phyloP scores from a whole-genome alignment of 768 basidiomycete species.

The Suillus luteus region DNA sequence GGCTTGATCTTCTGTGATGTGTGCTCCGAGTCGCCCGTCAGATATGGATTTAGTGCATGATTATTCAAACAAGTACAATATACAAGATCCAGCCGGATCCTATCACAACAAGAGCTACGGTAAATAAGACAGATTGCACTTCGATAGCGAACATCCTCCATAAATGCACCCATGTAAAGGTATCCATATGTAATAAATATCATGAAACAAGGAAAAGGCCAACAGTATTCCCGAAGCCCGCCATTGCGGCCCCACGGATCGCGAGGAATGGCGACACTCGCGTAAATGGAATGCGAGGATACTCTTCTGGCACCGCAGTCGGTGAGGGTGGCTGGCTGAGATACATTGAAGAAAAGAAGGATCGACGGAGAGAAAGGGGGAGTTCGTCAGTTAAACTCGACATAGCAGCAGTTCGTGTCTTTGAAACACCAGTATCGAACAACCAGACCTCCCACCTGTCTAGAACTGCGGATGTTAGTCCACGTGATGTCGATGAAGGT shows the following conservation, averaged over 20 bases:
- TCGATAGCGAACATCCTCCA: neutral
- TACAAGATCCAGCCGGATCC: conserved; percentile 2
- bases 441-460: conserved; percentile 87
- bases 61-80: conserved; percentile 13
- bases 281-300: conserved; percentile 78
- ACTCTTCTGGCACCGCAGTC: conserved; percentile 18
- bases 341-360: conserved; percentile 14
- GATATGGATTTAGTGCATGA: neutral
- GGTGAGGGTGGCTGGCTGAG: conserved; percentile 6
- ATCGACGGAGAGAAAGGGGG: conserved; percentile 21
- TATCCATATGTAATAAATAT: conserved; percentile 9
- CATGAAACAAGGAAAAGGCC: conserved; percentile 46
- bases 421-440: conserved; percentile 58
- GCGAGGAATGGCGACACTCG: conserved; percentile 63
- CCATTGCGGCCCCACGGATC: conserved; percentile 52
- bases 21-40: neutral
- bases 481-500: conserved; percentile 30
- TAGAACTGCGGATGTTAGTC: conserved; percentile 63
- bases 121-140: conserved; percentile 5
- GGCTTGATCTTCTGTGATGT: too few species aligned
- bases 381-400: conserved; percentile 42
- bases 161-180: neutral
- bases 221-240: conserved; percentile 80
- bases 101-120: conserved; percentile 7
- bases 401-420: conserved; percentile 53